phyloP scores from a whole-genome alignment of 2,329 filamentous ascomycete genomes.

The Cadophora malorum region DNA sequence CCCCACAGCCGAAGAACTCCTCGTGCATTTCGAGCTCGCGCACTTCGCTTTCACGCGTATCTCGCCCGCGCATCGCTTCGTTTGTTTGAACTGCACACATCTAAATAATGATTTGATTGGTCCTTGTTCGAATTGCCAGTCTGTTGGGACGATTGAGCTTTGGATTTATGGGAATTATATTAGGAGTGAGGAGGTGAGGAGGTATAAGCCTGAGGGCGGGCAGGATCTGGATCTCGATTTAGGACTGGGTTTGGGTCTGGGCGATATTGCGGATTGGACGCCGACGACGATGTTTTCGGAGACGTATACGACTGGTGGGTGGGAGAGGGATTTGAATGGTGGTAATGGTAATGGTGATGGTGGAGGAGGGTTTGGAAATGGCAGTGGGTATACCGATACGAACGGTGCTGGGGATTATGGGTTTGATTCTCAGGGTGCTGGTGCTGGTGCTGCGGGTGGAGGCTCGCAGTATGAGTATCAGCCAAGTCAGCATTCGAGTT shows the following conservation, averaged over 20 bases:
- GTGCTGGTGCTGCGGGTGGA: not conserved
- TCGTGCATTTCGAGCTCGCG: conserved; percentile 37
- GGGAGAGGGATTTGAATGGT: conserved; percentile 8
- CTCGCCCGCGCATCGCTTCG: conserved; percentile 32
- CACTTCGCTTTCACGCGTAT: conserved; percentile 42
- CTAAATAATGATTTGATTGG: conserved; percentile 21
- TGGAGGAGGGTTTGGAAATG: conserved; percentile 1
- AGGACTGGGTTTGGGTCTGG: no score
- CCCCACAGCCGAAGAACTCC: conserved; percentile 30
- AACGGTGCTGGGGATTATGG: not conserved
- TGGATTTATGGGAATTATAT: conserved; percentile 43
- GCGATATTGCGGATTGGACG: conserved; percentile 21
- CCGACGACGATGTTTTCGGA: conserved; percentile 22
- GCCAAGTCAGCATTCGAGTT: conserved; percentile 27
- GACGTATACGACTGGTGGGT: conserved; percentile 5
- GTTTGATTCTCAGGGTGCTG: not conserved
- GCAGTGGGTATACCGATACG: not conserved
- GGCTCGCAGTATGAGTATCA: conserved; percentile 15
- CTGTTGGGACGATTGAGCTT: conserved; percentile 30
- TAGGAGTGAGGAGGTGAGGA: conserved; percentile 20
- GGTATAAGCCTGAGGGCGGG: conserved; percentile 30
- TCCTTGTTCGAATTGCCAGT: conserved; percentile 31
- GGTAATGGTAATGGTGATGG: not conserved
- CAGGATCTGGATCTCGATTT: not conserved
- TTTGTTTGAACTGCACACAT: conserved; percentile 34